Evolutionary conservation across 352 stramenopile species (phyloP).

Genomic region (Globisporangium spinosum): DNA sequence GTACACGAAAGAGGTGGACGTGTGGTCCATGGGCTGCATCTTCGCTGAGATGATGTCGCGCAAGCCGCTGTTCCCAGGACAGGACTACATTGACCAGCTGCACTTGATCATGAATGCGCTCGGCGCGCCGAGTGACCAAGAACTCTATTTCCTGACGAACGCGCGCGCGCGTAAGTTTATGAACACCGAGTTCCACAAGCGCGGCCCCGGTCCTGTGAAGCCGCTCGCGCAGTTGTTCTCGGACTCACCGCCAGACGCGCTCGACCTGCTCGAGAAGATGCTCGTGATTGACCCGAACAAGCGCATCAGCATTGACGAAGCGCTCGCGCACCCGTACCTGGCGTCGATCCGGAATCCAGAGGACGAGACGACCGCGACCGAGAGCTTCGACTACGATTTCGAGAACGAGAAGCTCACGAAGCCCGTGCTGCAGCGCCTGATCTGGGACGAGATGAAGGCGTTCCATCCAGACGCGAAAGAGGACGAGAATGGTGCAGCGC

Average conservation of each 20-base stretch:
- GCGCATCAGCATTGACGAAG: conserved; percentile 89
- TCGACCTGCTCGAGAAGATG: conserved; percentile 91
- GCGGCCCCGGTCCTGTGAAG: conserved; percentile 58
- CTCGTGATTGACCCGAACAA: conserved; percentile 91
- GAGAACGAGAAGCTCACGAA: conserved; percentile 87
- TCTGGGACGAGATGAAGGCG: conserved; percentile 80
- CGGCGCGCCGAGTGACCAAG: conserved; percentile 90
- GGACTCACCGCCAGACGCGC: conserved; percentile 49
- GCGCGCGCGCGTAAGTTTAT: conserved; percentile 79
- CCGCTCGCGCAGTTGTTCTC: conserved; percentile 72
- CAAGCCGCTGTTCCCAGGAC: conserved; percentile 97
- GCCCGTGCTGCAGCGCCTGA: conserved; percentile 73
- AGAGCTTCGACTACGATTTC: conserved; percentile 85
- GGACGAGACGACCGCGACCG: conserved; percentile 78
- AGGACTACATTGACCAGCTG: conserved; percentile 93
- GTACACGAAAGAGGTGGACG: conserved; percentile 86
- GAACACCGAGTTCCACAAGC: conserved; percentile 78
- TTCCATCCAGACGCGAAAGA: conserved; percentile 69
- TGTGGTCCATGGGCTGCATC: conserved; percentile 98
- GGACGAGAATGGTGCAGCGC: conserved; percentile 16
- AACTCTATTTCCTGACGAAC: conserved; percentile 97
- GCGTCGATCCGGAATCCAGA: conserved; percentile 84
- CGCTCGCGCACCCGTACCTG: conserved; percentile 88
- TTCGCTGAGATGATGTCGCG: conserved; percentile 97
- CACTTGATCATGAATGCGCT: conserved; percentile 97